Conservation (phyloP, 306 rosid species). For the Casuarina equisetifolia region DNA sequence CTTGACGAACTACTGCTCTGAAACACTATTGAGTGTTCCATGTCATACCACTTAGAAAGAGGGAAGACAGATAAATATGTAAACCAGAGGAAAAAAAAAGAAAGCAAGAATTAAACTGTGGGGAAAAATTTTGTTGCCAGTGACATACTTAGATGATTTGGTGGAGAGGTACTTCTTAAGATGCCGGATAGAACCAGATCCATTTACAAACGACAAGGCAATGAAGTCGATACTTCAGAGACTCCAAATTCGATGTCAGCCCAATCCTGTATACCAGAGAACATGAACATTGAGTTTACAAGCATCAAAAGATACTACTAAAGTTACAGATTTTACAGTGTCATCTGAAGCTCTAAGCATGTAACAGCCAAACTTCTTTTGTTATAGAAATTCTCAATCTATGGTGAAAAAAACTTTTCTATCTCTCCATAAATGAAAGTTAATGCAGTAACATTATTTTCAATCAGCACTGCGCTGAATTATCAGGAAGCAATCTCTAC, state of each 20-base stretch:
- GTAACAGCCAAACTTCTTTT: neutral
- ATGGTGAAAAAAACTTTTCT: neutral
- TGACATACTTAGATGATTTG: constrained; percentile 67
- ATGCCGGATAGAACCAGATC: constrained; percentile 57
- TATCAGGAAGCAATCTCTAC: neutral
- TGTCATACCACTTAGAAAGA: neutral
- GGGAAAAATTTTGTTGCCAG: constrained; percentile 1
- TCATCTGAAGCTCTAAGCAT: neutral
- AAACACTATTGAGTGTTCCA: neutral
- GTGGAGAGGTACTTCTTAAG: constrained; percentile 62
- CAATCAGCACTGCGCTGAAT: neutral
- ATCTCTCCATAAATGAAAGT: neutral
- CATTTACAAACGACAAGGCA: constrained; percentile 81
- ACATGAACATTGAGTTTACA: neutral
- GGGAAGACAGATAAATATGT: neutral
- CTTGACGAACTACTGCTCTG: neutral
- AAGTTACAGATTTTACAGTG: neutral
- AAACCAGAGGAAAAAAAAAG: neutral
- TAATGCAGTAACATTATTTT: too few species aligned
- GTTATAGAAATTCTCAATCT: neutral
- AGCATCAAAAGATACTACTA: constrained; percentile 11
- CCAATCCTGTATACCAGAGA: constrained; percentile 68
- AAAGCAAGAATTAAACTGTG: neutral
- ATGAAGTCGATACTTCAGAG: constrained; percentile 68
- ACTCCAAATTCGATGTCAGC: constrained; percentile 75